These are phyloP conservation scores for Conringia planisiliqua DNA, from an alignment of 345 rosid species.

Conservation along the genomic window DNA sequence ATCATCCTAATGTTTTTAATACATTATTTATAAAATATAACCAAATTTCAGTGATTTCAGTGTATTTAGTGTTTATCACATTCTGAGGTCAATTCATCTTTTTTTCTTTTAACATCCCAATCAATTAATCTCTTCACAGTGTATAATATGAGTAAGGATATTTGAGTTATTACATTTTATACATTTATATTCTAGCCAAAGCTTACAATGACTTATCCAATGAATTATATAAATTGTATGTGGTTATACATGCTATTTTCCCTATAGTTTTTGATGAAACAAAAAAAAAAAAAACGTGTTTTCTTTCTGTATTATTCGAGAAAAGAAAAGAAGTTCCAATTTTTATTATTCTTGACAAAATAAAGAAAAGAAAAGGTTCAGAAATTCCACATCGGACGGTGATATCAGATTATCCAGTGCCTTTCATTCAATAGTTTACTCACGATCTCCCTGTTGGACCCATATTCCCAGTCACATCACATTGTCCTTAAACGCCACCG, in stretches of 20 bases:
- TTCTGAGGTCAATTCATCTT: background rate
- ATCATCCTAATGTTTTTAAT: background rate
- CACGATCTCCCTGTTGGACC: slow-evolving; percentile 16
- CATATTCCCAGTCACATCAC: slow-evolving; percentile 32
- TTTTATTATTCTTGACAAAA: background rate
- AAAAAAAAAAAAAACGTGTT: too few species aligned
- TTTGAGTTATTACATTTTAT: too few species aligned
- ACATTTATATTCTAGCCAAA: too few species aligned
- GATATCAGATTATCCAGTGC: background rate
- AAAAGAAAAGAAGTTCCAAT: background rate
- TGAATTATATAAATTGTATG: too few species aligned
- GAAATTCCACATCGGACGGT: slow-evolving; percentile 8
- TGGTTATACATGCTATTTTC: too few species aligned
- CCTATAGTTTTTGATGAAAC: too few species aligned
- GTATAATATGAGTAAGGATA: too few species aligned
- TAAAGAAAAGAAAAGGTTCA: background rate
- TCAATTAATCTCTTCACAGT: too few species aligned
- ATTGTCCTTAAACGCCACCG: slow-evolving; percentile 1
- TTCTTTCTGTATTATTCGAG: too few species aligned
- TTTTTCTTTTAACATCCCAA: too few species aligned
- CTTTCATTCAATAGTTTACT: background rate
- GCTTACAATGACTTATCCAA: too few species aligned
- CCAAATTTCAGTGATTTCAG: background rate
- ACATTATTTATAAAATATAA: background rate
- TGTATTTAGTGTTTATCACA: background rate